Conservation (phyloP, 2,329 filamentous ascomycete genomes). For the Pleoardoris graminearum region DNA sequence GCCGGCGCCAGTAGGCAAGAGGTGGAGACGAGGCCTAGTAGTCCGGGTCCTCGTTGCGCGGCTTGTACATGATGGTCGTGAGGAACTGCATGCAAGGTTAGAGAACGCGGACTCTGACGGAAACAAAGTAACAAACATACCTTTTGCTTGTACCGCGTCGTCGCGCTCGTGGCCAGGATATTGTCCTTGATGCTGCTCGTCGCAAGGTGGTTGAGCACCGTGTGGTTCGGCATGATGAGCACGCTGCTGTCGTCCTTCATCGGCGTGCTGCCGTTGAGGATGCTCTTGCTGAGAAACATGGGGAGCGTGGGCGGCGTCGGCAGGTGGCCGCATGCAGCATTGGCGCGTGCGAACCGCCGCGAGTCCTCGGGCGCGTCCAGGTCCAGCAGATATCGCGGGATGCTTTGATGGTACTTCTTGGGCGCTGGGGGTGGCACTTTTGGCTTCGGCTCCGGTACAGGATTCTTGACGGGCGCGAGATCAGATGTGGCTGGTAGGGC, state of each 20-base stretch:
- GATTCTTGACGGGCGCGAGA: constrained; percentile 25
- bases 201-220: constrained; percentile 91
- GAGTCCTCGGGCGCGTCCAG: constrained; percentile 84
- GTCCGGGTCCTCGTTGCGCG: constrained; percentile 58
- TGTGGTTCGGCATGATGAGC: constrained; percentile 94
- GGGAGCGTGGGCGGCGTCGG: constrained; percentile 83
- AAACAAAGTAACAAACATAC: constrained; percentile 51
- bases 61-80: constrained; percentile 97
- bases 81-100: constrained; percentile 70
- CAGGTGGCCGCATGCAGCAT: constrained; percentile 74
- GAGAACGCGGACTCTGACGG: background rate
- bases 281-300: constrained; percentile 90
- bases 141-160: constrained; percentile 97
- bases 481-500: constrained; percentile 51
- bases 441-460: constrained; percentile 33
- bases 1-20: too few species aligned
- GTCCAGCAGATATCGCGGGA: constrained; percentile 85
- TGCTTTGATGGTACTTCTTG: constrained; percentile 68
- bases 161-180: constrained; percentile 91
- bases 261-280: constrained; percentile 85
- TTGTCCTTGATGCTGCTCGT: constrained; percentile 98
- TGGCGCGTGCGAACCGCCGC: constrained; percentile 72
- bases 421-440: constrained; percentile 46
- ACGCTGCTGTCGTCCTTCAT: constrained; percentile 99
- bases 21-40: too few species aligned